These are phyloP conservation scores for Aspergillus candidus DNA, from an alignment of 2,329 filamentous ascomycete genomes.

Conservation along the genomic window DNA sequence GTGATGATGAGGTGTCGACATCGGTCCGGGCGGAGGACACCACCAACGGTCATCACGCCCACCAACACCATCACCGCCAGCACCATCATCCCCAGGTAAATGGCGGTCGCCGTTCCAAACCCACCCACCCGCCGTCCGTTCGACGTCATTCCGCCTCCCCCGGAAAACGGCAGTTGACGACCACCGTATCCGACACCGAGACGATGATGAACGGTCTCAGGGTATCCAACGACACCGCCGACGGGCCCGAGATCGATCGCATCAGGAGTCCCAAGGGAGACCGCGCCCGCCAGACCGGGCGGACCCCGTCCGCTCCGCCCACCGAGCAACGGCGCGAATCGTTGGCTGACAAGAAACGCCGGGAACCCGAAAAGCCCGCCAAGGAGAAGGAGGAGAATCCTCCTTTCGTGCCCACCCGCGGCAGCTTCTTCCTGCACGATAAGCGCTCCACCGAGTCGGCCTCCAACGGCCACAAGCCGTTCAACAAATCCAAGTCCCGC, in stretches of 20 bases:
- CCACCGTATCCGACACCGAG: conserved; percentile 51
- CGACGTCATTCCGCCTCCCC: conserved; percentile 29
- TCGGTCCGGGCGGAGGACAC: conserved; percentile 16
- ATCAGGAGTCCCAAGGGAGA: conserved; percentile 41
- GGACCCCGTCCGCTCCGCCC: conserved; percentile 37
- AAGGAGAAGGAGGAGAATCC: conserved; percentile 84
- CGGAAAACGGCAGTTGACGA: conserved; percentile 27
- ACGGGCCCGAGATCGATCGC: conserved; percentile 43
- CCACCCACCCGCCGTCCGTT: conserved; percentile 25
- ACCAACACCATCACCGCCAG: conserved; percentile 1
- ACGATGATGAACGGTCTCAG: conserved; percentile 56
- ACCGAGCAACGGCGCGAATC: conserved; percentile 46
- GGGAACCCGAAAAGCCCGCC: conserved; percentile 86
- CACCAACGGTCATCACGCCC: conserved; percentile 18
- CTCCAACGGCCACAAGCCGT: conserved; percentile 67
- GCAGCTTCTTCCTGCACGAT: conserved; percentile 96
- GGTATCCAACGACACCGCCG: conserved; percentile 36
- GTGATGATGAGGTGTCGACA: conserved; percentile 43
- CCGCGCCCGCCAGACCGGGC: conserved; percentile 21
- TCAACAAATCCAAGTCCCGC: conserved; percentile 48
- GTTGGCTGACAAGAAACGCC: conserved; percentile 63
- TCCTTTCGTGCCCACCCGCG: conserved; percentile 87
- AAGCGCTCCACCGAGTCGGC: conserved; percentile 72
- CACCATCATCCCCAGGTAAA: too few species aligned
- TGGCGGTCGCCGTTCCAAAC: conserved; percentile 21